These are phyloP conservation scores for Mycena sanguinolenta DNA, from an alignment of 768 basidiomycete genomes.

Conservation along the genomic window DNA sequence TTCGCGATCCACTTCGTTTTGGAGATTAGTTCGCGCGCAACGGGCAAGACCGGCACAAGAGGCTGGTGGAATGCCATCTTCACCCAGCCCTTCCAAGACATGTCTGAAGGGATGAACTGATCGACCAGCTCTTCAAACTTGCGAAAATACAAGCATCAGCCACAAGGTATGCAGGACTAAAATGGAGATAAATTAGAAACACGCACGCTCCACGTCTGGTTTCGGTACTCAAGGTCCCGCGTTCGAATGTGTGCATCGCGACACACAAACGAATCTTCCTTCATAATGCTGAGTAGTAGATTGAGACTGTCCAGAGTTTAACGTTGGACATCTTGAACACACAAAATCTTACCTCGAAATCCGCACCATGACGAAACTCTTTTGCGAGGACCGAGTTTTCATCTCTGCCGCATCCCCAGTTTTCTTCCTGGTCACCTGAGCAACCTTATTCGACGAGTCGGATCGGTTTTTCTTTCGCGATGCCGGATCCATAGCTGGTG, in stretches of 20 bases:
- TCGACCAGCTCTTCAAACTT: conserved; percentile 86
- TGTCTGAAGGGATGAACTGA: conserved; percentile 84
- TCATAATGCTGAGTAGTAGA: conserved; percentile 81
- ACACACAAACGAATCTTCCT: conserved; percentile 88
- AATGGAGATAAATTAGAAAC: background rate
- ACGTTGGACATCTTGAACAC: conserved; percentile 34
- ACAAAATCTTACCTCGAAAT: conserved; percentile 70
- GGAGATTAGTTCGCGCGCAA: conserved; percentile 81
- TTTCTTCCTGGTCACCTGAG: conserved; percentile 39
- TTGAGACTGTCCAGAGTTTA: conserved; percentile 63
- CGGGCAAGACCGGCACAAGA: conserved; percentile 81
- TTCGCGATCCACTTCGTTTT: conserved; percentile 79
- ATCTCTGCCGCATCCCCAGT: conserved; percentile 81
- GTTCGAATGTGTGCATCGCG: conserved; percentile 85
- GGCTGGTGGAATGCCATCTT: conserved; percentile 88
- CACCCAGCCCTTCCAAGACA: conserved; percentile 85
- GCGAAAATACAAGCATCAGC: background rate
- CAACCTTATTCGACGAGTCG: conserved; percentile 23
- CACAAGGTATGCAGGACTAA: background rate
- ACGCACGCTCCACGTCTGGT: conserved; percentile 86
- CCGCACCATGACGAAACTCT: conserved; percentile 85
- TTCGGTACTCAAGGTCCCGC: conserved; percentile 83
- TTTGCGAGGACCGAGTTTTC: conserved; percentile 84
- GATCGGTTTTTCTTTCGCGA: conserved; percentile 28
- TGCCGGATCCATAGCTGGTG: conserved; percentile 32